phyloP scores from a whole-genome alignment of 2,329 filamentous ascomycete genomes.

The Cercospora citrullina region DNA sequence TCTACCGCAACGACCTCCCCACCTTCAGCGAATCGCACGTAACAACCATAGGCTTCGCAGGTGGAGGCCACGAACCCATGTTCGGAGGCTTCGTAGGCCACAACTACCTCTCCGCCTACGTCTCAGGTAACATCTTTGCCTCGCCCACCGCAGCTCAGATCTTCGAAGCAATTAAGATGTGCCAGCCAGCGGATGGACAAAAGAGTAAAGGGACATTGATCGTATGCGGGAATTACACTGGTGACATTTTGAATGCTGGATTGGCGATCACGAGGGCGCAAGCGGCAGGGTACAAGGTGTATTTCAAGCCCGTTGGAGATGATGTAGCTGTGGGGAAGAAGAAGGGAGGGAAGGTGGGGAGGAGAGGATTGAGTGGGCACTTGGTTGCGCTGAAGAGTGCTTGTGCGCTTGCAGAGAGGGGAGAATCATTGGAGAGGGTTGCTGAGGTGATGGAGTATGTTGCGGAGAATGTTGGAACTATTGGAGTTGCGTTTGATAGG shows the following conservation, averaged over 20 bases:
- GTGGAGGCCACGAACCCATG: constrained; percentile 55
- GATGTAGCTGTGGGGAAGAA: constrained; percentile 64
- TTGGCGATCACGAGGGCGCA: constrained; percentile 60
- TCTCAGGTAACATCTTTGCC: constrained; percentile 64
- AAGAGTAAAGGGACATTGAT: constrained; percentile 54
- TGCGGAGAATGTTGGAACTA: constrained; percentile 40
- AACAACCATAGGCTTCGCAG: constrained; percentile 41
- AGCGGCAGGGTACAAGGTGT: constrained; percentile 55
- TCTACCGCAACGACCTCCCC: constrained; percentile 39
- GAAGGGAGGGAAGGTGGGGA: constrained; percentile 58
- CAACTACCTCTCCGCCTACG: constrained; percentile 62
- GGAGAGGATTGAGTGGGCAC: constrained; percentile 63
- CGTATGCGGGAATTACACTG: constrained; percentile 66
- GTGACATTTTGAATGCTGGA: constrained; percentile 63
- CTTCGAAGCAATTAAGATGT: constrained; percentile 56
- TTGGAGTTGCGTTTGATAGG: constrained; percentile 41
- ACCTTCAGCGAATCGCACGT: constrained; percentile 37
- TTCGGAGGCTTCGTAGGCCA: constrained; percentile 64
- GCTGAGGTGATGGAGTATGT: constrained; percentile 43
- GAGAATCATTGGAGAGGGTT: constrained; percentile 38
- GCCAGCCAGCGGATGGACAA: constrained; percentile 41
- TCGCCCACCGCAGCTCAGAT: constrained; percentile 65
- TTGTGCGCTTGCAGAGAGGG: constrained; percentile 53
- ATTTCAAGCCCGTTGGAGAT: constrained; percentile 63
- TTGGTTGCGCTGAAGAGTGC: constrained; percentile 61